Base-by-base conservation (phyloP, 495 filamentous ascomycete species). In the Daldinia decipiens region DNA sequence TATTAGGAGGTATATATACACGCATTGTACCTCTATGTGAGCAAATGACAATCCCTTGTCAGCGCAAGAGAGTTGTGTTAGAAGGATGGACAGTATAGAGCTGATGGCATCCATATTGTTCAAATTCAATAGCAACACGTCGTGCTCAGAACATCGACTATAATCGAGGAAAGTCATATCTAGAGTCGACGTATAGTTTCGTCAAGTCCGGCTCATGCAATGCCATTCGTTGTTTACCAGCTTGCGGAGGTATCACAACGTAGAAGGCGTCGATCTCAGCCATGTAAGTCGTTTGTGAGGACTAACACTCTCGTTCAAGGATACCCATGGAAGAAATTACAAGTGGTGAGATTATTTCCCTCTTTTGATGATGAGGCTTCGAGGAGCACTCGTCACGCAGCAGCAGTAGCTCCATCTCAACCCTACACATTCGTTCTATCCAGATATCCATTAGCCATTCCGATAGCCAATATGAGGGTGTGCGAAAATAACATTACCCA, bases 41-140 rank as follows among this genome's bases (percentile, higher is more conserved):
- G 9, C 1, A 34, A 34, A 34, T 34, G 9, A 0, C 21, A 27
- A 31, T 27, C 27, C 39, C 5, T 52, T n/a, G 24, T 52, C 24
- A 9, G 29, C 32, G 6, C 29, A 39, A n/a, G 47, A 40, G 29
- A 65, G 45, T 38, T 39, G 53, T 45, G 24, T 15, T n/a, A 52
- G 40, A 57, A 50, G 21, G 58, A 11, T 12, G n/a, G 34, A 52
- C 32, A 24, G 21, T 24, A 56, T 34, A 43, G 34, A 43, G 43
- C 43, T 53, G 45, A 47, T 34, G 38, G 26, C 21, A 59, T 53
- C 60, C 34, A 29, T 38, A 34, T 50, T 27, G 36, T 54, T 34
- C 29, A 32, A 51, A 65, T 31, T 54, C 43, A 59, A 64, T 69
- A 51, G 54, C 66, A 50, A 68, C 9, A 59, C 43, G 34, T 53